Evolutionary conservation across 179 eudicot species (phyloP).

Genomic region (Drosera spatulata): DNA sequence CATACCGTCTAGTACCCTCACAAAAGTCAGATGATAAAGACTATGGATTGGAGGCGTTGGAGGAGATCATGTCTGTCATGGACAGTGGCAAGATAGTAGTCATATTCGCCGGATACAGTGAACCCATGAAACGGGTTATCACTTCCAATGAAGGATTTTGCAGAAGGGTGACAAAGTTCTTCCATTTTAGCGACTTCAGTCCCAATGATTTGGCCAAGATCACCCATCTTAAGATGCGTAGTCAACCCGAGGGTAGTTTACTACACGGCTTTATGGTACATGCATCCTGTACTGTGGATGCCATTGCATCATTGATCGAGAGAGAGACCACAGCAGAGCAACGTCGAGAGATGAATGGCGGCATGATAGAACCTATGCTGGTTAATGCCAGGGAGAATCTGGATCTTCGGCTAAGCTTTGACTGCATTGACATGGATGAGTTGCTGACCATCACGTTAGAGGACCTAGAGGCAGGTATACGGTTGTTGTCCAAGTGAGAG

Average conservation of each 20-base stretch:
- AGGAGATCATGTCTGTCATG: conserved; percentile 98
- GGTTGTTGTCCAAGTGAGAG: conserved; percentile 32
- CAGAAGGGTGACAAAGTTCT: conserved; percentile 92
- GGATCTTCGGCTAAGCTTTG: conserved; percentile 76
- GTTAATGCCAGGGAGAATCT: conserved; percentile 80
- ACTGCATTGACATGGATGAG: conserved; percentile 66
- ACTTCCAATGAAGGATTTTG: conserved; percentile 87
- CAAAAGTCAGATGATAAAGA: conserved; percentile 91
- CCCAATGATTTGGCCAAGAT: conserved; percentile 60
- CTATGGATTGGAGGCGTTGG: conserved; percentile 93
- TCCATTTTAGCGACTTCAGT: conserved; percentile 68
- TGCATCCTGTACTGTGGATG: conserved; percentile 47
- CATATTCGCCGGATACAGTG: conserved; percentile 91
- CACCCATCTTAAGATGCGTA: conserved; percentile 59
- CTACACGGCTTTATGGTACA: conserved; percentile 79
- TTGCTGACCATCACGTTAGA: conserved; percentile 66
- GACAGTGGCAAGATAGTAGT: conserved; percentile 88
- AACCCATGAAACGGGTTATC: conserved; percentile 92
- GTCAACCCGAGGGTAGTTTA: conserved; percentile 47
- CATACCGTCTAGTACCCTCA: conserved; percentile 88
- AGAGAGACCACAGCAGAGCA: conserved; percentile 63
- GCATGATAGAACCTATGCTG: conserved; percentile 75
- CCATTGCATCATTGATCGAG: conserved; percentile 49
- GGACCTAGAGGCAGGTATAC: conserved; percentile 63
- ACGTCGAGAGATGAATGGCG: conserved; percentile 87